Conservation (phyloP, 1,284 basidiomycete species). For the Apiotrichum montevideense region DNA sequence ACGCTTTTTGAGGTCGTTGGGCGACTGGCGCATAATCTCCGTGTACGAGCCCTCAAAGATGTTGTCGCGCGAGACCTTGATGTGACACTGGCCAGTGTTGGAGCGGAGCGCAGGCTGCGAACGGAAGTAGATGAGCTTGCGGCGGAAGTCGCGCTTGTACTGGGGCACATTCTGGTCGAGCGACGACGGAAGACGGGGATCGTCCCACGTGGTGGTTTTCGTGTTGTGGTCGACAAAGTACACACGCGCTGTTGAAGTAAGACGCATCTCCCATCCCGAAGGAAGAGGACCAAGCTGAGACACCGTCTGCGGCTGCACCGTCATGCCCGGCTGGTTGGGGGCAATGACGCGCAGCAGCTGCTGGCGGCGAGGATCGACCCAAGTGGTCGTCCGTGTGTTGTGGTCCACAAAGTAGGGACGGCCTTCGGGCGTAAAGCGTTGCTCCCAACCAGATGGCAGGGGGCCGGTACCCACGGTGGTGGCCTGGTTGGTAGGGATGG, state of each 20-base stretch:
- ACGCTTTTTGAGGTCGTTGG: slow-evolving; percentile 92
- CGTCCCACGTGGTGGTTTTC: slow-evolving; percentile 90
- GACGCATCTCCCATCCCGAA: slow-evolving; percentile 95
- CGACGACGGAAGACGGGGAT: slow-evolving; percentile 70
- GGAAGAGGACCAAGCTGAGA: slow-evolving; percentile 90
- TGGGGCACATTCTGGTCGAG: slow-evolving; percentile 86
- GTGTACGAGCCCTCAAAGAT: slow-evolving; percentile 96
- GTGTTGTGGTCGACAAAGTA: slow-evolving; percentile 98
- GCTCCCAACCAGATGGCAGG: slow-evolving; percentile 95
- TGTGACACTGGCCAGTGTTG: slow-evolving; percentile 86
- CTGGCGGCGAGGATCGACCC: slow-evolving; percentile 92
- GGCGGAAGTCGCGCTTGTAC: slow-evolving; percentile 97
- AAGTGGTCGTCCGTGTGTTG: slow-evolving; percentile 92
- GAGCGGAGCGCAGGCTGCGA: slow-evolving; percentile 91
- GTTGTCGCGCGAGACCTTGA: slow-evolving; percentile 87
- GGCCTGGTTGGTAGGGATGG: slow-evolving; percentile 46
- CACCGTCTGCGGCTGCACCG: slow-evolving; percentile 71
- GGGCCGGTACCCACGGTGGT: slow-evolving; percentile 75
- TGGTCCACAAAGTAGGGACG: slow-evolving; percentile 97
- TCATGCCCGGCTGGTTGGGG: slow-evolving; percentile 69
- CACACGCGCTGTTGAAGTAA: slow-evolving; percentile 84
- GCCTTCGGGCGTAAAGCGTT: slow-evolving; percentile 94
- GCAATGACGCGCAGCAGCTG: slow-evolving; percentile 81
- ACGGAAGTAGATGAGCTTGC: slow-evolving; percentile 98
- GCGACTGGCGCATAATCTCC: slow-evolving; percentile 84